Evolutionary conservation across 2,329 filamentous ascomycete genomes (phyloP).

Genomic region (Tolypocladium tundrense): DNA sequence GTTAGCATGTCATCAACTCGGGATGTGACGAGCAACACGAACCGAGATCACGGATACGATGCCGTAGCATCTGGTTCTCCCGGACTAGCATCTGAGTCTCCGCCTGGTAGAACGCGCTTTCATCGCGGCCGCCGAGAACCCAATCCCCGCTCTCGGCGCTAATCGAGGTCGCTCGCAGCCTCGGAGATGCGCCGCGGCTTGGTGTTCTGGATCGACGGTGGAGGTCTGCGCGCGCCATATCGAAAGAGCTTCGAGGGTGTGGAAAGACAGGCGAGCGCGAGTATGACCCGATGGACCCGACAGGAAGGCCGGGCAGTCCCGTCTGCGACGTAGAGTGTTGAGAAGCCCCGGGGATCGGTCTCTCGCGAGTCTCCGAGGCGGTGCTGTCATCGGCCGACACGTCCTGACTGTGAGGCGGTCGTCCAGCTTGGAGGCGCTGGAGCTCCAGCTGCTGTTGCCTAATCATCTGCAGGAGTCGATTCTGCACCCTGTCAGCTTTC

Average conservation of each 20-base stretch:
- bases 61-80: conserved; percentile 75
- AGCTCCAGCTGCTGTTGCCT: conserved; percentile 65
- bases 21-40: conserved; percentile 11
- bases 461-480: conserved; percentile 68
- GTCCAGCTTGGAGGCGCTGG: conserved; percentile 43
- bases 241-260: conserved; percentile 47
- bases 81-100: conserved; percentile 69
- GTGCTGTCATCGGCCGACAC: conserved; percentile 41
- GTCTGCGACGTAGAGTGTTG: conserved; percentile 24
- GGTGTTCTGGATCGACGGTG: conserved; percentile 48
- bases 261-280: conserved; percentile 40
- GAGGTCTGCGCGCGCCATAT: conserved; percentile 45
- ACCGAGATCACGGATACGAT: conserved; percentile 66
- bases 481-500: conserved; percentile 31
- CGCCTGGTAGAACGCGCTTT: conserved; percentile 71
- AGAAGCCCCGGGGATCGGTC: conserved; percentile 26
- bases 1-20: not conserved
- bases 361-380: conserved; percentile 31
- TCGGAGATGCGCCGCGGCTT: conserved; percentile 46
- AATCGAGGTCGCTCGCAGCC: conserved; percentile 47
- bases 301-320: conserved; percentile 13
- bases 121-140: conserved; percentile 56
- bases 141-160: conserved; percentile 51
- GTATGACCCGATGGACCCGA: conserved; percentile 28
- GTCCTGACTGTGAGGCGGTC: conserved; percentile 22